These are phyloP conservation scores for Porphyrellus cyaneotinctus DNA, from an alignment of 768 basidiomycete species.

Conservation along the genomic window DNA sequence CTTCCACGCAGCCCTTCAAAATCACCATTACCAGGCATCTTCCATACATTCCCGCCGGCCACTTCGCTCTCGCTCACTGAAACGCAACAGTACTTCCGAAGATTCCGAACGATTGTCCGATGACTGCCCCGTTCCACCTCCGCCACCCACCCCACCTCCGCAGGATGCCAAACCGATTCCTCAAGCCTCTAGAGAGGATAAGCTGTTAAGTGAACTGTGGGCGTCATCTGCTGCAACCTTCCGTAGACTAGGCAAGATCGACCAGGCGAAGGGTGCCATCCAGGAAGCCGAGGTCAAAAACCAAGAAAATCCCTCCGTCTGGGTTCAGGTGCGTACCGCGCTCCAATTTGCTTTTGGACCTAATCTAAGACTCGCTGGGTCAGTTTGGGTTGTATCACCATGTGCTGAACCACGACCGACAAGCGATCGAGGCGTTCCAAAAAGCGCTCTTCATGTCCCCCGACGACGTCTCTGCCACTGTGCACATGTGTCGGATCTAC, in stretches of 20 bases:
- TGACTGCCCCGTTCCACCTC: conserved; percentile 36
- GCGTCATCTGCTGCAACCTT: conserved; percentile 93
- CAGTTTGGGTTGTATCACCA: conserved; percentile 75
- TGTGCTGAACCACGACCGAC: conserved; percentile 51
- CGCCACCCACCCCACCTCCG: conserved; percentile 34
- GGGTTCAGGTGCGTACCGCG: conserved; percentile 74
- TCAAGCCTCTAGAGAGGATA: conserved; percentile 51
- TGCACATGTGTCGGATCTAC: conserved; percentile 77
- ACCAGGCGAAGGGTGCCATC: conserved; percentile 86
- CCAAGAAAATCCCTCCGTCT: conserved; percentile 82
- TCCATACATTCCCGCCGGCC: conserved; percentile 81
- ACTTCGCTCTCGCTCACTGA: conserved; percentile 49
- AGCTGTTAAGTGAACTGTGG: conserved; percentile 85
- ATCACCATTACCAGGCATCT: conserved; percentile 64
- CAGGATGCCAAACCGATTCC: conserved; percentile 30
- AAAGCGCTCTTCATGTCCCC: conserved; percentile 89
- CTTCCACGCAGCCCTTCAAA: conserved; percentile 62
- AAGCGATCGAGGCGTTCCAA: conserved; percentile 72
- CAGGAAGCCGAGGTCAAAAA: conserved; percentile 92
- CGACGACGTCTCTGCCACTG: conserved; percentile 69
- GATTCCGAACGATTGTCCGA: conserved; percentile 32
- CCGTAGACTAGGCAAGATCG: conserved; percentile 81
- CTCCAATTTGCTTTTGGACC: background rate
- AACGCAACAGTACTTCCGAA: conserved; percentile 32
- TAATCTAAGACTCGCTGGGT: conserved; percentile 1